These are phyloP conservation scores for Alternaria rosae DNA, from an alignment of 2,329 filamentous ascomycete genomes.

Conservation along the genomic window DNA sequence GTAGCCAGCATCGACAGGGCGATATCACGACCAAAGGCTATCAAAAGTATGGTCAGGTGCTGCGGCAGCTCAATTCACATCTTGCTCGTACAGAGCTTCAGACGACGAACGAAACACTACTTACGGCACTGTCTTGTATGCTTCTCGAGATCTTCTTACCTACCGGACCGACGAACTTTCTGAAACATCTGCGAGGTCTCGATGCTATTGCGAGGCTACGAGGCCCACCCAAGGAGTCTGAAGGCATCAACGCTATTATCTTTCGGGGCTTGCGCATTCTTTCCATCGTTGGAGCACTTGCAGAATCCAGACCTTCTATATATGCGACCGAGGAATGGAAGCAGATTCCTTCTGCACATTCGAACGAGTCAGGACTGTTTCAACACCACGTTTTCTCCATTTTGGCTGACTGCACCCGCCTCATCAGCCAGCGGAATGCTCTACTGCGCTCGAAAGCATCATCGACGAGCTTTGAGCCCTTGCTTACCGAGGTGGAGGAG, in stretches of 20 bases:
- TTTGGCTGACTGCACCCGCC: conserved; percentile 34
- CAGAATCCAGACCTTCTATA: conserved; percentile 24
- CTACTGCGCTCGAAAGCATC: neutral
- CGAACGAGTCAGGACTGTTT: conserved; percentile 19
- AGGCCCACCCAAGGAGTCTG: conserved; percentile 26
- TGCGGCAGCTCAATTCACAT: conserved; percentile 32
- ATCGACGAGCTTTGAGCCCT: neutral
- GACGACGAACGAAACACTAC: conserved; percentile 33
- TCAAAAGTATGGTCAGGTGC: conserved; percentile 31
- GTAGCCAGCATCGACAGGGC: conserved; percentile 31
- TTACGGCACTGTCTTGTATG: conserved; percentile 36
- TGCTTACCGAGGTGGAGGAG: conserved; percentile 14
- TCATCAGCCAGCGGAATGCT: conserved; percentile 22
- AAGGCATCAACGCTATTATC: conserved; percentile 19
- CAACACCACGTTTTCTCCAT: conserved; percentile 30
- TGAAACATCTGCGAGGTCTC: conserved; percentile 39
- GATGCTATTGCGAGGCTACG: conserved; percentile 35
- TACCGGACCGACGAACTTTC: conserved; percentile 34
- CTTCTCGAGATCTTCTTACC: conserved; percentile 40
- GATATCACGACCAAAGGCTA: conserved; percentile 31
- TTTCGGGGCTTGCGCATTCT: conserved; percentile 31
- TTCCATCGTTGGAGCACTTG: conserved; percentile 34
- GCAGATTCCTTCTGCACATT: conserved; percentile 16
- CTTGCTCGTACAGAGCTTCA: conserved; percentile 26
- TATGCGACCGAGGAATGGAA: conserved; percentile 37